Base-by-base conservation (phyloP, 352 stramenopile genomes). In the Plasmopara muralis region DNA sequence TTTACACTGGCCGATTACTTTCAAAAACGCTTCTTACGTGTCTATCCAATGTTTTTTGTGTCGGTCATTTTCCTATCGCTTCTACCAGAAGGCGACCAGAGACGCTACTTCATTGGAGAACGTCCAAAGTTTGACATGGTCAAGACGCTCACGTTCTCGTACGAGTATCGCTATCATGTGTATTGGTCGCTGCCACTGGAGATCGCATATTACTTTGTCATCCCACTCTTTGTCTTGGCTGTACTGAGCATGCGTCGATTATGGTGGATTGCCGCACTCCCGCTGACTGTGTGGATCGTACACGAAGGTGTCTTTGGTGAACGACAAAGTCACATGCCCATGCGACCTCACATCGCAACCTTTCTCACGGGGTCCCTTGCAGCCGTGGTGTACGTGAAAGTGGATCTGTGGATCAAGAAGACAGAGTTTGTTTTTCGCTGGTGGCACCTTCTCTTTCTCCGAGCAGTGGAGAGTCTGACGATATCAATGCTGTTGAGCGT, bases 31-130 rank as follows among this genome's bases (percentile, higher is more conserved):
- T 75, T 83, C 44, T 66, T 79, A 13, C 67, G 70, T 20, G 72
- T 83, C 9, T 83, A 83, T 46, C 70, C 73, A 47, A 57, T 83
- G 1, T 83, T 83, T 33, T 51, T 54, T n/a, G 63, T 66, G 25
- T 52, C 62, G 13, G 70, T 68, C 7, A 43, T 68, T 25, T 34
- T 72, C 7, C 37, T 77, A 10, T 62, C 47, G 13, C n/a, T 65
- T 6, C 39, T 79, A n/a, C 59, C 60, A n/a, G 34, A 43, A 20
- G 49, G 61, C 13, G 44, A 60, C 37, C 40, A 71, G 43, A 48
- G 53, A 1, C 59, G n/a, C 9, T 75, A 75, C 31, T 75, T 70
- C 15, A 18, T 55, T 40, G 47, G 40, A 10, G 18, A 48, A 8
- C 29, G 47, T 54, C 15, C 41, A 38, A 13, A 63, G 4, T 81